Percentiles rank a stretch among this genome's conserved stretches.
Evolutionary conservation across 148 eudicot species (phyloP).

Genomic region (Rhododendron henanense): DNA sequence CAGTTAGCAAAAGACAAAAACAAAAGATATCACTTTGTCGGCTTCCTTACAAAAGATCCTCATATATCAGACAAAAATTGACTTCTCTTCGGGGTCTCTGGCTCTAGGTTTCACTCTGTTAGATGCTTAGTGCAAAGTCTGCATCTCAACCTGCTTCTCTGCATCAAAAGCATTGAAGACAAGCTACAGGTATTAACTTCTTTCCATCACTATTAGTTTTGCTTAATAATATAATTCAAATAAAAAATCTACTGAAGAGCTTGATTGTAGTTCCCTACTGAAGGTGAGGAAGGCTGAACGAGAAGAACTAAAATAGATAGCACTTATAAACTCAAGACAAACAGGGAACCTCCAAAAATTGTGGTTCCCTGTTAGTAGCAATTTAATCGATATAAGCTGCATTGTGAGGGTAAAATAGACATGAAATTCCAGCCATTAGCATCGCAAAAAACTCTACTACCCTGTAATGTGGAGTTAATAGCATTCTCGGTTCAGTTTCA

Average conservation of each 20-base stretch:
- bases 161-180: constrained; percentile 86
- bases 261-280: not conserved
- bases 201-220: constrained; percentile 13
- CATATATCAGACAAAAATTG: constrained; percentile 34
- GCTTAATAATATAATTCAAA: constrained; percentile 10
- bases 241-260: not conserved
- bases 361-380: not conserved
- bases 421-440: not conserved
- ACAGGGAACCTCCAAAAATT: not conserved
- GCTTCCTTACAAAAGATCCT: constrained; percentile 45
- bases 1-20: constrained; percentile 22
- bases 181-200: constrained; percentile 53
- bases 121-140: constrained; percentile 68
- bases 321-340: not conserved
- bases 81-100: constrained; percentile 46
- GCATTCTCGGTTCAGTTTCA: not conserved
- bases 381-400: not conserved
- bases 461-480: not conserved
- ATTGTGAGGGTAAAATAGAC: not conserved
- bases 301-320: not conserved
- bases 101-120: constrained; percentile 63
- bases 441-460: not conserved
- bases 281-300: not conserved
- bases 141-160: constrained; percentile 79
- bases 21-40: constrained; percentile 19